Base-by-base conservation (phyloP, 768 basidiomycete species). In the Leccinum rimulosum region DNA sequence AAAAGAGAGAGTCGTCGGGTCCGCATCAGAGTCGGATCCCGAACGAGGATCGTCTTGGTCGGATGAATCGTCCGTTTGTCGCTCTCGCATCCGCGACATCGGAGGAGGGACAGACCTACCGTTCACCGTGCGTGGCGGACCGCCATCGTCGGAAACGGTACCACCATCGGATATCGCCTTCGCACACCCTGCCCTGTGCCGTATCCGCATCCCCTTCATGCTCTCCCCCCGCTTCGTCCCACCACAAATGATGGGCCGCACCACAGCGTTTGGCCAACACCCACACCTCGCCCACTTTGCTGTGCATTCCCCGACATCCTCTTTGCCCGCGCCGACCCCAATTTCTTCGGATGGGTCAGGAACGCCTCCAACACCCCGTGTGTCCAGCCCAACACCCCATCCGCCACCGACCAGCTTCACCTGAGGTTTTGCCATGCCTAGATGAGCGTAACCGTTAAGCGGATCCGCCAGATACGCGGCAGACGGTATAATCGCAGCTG, bases 371-470 rank as follows among this genome's bases (percentile, higher is more conserved):
- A 82, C 82, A 15, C 83, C 77, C n/a, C 95, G 74, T 3, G 89
- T 80, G 63, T 98, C 95, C 28, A 98, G 76, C 1, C 89, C 88
- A 6, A 95, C 68, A 60, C 86, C 87, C 52, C 94, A 77, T 0
- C 92, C 93, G 0, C 85, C 85, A 0, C 88, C 89, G 2, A 97
- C 70, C 14, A 90, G 78, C 60, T 92, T 88, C 0, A 96, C 93
- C 62, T 84, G 86, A 0, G 89, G 89, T 68, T 93, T 94, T 33
- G 92, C 89, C 75, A 89, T 82, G 10, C 94, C 93, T 17, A 87
- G 78, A 61, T 87, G 84, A 0, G 87, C 84, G 66, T 96, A 97
- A n/a, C 87, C 88, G 67, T 95, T 96, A 62, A 92, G 81, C 0
- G 92, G 89, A 66, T 95, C 90, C 4, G 78, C 70, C 30, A 93